These are phyloP conservation scores for Aphanomyces cochlioides DNA, from an alignment of 352 stramenopile genomes.

Conservation along the genomic window DNA sequence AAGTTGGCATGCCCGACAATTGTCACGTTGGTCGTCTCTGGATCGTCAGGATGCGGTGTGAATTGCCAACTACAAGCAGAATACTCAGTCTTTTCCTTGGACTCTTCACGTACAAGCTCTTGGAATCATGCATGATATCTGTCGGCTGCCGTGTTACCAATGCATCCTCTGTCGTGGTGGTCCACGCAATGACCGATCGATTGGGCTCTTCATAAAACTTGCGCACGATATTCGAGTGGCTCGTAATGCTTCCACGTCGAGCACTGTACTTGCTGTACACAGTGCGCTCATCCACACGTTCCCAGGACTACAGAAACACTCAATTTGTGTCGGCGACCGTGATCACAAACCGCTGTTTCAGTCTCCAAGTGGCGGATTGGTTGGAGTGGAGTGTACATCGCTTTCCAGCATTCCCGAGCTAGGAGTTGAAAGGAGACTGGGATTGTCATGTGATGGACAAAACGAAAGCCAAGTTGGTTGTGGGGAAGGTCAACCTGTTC, in stretches of 20 bases:
- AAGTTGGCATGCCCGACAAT: slow-evolving; percentile 9
- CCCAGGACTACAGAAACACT: not conserved
- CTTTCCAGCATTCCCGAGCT: not conserved
- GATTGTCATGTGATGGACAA: not conserved
- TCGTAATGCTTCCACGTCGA: not conserved
- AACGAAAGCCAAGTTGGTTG: not conserved
- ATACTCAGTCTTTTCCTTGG: not conserved
- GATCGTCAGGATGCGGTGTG: not conserved
- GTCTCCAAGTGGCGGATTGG: not conserved
- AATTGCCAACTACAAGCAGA: slow-evolving; percentile 3
- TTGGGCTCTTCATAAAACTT: not conserved
- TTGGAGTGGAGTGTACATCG: not conserved
- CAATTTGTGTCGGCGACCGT: no score
- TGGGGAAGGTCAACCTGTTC: not conserved
- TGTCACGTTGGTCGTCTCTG: not conserved
- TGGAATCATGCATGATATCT: not conserved
- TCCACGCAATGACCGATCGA: not conserved
- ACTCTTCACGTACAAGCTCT: not conserved
- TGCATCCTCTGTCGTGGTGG: not conserved
- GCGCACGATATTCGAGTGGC: slow-evolving; percentile 6
- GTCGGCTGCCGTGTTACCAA: not conserved
- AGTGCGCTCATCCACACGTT: not conserved
- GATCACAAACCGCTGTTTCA: no score
- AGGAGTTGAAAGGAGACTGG: not conserved
- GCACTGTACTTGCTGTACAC: not conserved